phyloP scores from a whole-genome alignment of 2,329 filamentous ascomycete species.

The Bimuria novae-zelandiae region DNA sequence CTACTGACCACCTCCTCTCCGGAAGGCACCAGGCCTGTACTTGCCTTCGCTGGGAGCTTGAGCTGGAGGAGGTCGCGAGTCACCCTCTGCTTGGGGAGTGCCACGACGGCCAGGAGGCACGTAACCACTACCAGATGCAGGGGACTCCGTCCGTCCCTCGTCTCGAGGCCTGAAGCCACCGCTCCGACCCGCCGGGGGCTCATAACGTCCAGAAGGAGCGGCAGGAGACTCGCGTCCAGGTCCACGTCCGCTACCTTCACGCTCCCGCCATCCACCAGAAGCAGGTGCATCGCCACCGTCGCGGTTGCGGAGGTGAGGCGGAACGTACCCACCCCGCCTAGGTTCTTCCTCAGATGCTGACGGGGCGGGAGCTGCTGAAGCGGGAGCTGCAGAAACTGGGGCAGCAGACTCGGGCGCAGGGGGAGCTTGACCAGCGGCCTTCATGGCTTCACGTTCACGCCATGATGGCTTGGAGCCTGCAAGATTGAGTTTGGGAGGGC shows the following conservation, averaged over 20 bases:
- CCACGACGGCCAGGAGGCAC: slow-evolving; percentile 35
- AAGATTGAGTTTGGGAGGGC: slow-evolving; percentile 66
- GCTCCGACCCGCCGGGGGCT: slow-evolving; percentile 32
- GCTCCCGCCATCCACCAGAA: slow-evolving; percentile 44
- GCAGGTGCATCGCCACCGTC: slow-evolving; percentile 36
- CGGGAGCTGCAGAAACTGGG: slow-evolving; percentile 45
- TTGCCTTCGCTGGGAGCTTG: slow-evolving; percentile 41
- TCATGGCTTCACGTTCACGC: slow-evolving; percentile 71
- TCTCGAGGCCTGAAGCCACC: slow-evolving; percentile 31
- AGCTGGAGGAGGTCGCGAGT: slow-evolving; percentile 25
- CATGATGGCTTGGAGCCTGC: slow-evolving; percentile 68
- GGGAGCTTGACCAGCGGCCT: slow-evolving; percentile 36
- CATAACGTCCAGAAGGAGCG: slow-evolving; percentile 33
- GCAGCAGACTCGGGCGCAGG: slow-evolving; percentile 43
- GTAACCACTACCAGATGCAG: slow-evolving; percentile 37
- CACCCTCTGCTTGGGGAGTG: slow-evolving; percentile 26
- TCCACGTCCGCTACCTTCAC: slow-evolving; percentile 41
- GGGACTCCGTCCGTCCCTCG: slow-evolving; percentile 37
- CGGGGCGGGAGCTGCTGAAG: slow-evolving; percentile 38
- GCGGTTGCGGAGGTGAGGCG: slow-evolving; percentile 49
- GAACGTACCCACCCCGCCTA: slow-evolving; percentile 52
- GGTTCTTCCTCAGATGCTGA: slow-evolving; percentile 40
- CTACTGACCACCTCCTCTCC: slow-evolving; percentile 23
- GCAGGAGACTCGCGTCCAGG: slow-evolving; percentile 40
- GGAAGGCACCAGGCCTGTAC: slow-evolving; percentile 48